A percentile compares a stretch with the other conserved stretches of the same genome.
Conservation (phyloP, 768 basidiomycete species). For the Dioszegia hungarica region DNA sequence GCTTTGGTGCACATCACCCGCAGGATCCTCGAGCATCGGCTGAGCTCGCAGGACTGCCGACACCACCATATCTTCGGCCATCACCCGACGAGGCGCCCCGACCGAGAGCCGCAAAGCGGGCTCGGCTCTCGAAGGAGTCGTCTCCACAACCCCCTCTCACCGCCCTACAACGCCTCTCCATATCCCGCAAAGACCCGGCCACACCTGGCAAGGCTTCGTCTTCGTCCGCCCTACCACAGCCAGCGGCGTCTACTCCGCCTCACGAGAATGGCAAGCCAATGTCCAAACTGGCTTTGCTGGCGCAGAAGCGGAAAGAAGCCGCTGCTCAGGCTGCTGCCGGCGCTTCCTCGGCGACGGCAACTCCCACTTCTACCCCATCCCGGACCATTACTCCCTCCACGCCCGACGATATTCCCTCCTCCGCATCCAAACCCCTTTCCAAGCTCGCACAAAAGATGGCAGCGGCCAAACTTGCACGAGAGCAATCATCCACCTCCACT, state of each 20-base stretch:
- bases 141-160: constrained; percentile 31
- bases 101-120: constrained; percentile 43
- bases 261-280: constrained; percentile 27
- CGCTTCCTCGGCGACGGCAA: constrained; percentile 7
- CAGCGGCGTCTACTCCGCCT: background rate
- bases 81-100: constrained; percentile 50
- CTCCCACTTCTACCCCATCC: background rate
- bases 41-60: constrained; percentile 8
- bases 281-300: constrained; percentile 48
- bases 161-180: constrained; percentile 52
- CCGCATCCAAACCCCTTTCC: constrained; percentile 34
- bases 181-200: constrained; percentile 51
- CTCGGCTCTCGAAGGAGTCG: constrained; percentile 5
- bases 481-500: background rate
- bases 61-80: constrained; percentile 35
- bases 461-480: constrained; percentile 41
- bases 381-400: background rate
- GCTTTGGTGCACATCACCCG: background rate
- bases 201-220: background rate
- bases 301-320: constrained; percentile 36
- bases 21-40: constrained; percentile 5
- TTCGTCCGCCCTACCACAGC: background rate
- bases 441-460: constrained; percentile 52
- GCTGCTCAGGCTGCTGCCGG: constrained; percentile 39
- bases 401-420: background rate